Percentiles rank a stretch among this genome's conserved stretches.
phyloP scores from a whole-genome alignment of 495 filamentous ascomycete genomes.

The Xylaria palmicola region DNA sequence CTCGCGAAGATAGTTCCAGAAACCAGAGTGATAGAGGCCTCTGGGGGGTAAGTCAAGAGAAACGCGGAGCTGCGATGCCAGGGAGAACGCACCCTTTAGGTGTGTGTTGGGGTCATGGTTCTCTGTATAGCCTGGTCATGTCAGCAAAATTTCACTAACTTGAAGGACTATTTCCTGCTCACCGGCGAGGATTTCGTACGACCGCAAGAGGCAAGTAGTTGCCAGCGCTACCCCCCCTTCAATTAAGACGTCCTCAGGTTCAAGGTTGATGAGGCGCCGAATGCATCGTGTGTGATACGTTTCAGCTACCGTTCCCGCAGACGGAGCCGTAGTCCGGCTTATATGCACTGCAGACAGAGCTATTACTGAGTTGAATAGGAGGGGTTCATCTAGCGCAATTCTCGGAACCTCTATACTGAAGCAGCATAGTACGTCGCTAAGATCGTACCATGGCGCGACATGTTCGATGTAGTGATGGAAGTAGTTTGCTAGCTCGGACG shows the following conservation, averaged over 20 bases:
- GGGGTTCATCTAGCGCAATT: conserved; percentile 27
- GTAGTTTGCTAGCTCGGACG: conserved; percentile 16
- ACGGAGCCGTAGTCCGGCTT: conserved; percentile 10
- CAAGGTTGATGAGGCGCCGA: conserved; percentile 16
- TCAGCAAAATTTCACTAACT: neutral
- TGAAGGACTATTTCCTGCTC: neutral
- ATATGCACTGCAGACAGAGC: conserved; percentile 34
- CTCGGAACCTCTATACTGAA: conserved; percentile 33
- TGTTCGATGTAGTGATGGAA: conserved; percentile 34
- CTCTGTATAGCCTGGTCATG: neutral
- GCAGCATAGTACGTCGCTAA: conserved; percentile 30
- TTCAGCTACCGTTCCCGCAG: conserved; percentile 9
- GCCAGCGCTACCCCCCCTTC: conserved; percentile 32
- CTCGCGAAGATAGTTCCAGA: conserved; percentile 44
- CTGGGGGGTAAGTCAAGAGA: conserved; percentile 7
- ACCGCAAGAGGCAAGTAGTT: conserved; percentile 38
- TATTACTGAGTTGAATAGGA: conserved; percentile 38
- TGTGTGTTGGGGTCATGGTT: conserved; percentile 20
- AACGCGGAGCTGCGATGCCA: conserved; percentile 14
- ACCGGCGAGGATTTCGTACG: conserved; percentile 39
- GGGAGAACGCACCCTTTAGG: conserved; percentile 21
- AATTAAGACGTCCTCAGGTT: conserved; percentile 19
- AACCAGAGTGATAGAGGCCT: conserved; percentile 32
- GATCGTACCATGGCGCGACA: conserved; percentile 41
- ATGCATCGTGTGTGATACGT: conserved; percentile 22